Base-by-base conservation (phyloP, 257 asterid species). In the Petunia secreta region DNA sequence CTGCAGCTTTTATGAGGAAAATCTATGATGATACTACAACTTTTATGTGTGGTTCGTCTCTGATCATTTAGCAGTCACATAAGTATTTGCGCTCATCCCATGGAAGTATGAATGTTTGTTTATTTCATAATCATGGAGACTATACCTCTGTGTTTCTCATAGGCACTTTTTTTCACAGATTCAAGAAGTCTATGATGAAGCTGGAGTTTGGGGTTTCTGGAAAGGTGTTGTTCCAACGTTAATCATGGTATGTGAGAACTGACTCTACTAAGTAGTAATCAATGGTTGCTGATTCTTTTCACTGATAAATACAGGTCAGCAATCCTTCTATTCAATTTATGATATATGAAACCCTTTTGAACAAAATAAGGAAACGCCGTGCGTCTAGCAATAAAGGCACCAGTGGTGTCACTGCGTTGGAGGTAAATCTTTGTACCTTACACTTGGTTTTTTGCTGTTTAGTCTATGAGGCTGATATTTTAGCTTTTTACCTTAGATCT, bases 261-360 rank as follows among this genome's bases (percentile, higher is more conserved):
- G 59, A 81, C 53, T 80, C 75, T 71, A 40, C 36, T 10, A 83
- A 64, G 67, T 82, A 67, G 4, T 52, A 73, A 73, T n/a, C 63
- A 80, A 59, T 86, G 75, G 79, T 58, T 80, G 81, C 80, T 89
- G 80, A 91, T 82, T 77, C 60, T 83, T 81, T 75, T 78, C 55
- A 14, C 59, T 87, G 65, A 81, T 83, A 39, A 8, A 67, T 79
- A 80, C 91, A 96, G 99, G 97, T 96, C 46, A 94, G 99, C 91
- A 96, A 96, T 88, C 99, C 99, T 59, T 88, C 99, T 43, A 92
- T 96, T 84, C 98, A 96, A 81, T 94, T 93, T 84, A 96, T 96
- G 99, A 85, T 96, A 77, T 96, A 96, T 63, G 99, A 96, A 88
- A 93, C 96, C 75, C 89, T 96, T 79, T 80, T 96, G 89, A 94